A percentile compares a stretch with the other conserved stretches of the same genome.
These are phyloP conservation scores for Dimargaris cristalligena DNA, from an alignment of 192 early-diverging fungal species.

Conservation along the genomic window DNA sequence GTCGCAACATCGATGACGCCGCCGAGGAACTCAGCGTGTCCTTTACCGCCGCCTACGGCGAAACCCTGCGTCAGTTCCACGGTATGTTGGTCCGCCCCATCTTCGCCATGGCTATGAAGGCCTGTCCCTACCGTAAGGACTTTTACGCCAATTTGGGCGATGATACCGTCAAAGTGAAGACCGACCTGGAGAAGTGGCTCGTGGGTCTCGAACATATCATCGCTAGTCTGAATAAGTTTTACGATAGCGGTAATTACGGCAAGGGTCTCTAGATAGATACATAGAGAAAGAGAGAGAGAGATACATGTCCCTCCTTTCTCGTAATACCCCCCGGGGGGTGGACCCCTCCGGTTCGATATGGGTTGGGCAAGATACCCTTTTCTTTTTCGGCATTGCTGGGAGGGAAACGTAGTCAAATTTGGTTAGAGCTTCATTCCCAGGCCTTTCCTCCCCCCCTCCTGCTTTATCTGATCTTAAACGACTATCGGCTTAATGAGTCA, in stretches of 20 bases:
- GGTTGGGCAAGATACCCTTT: too few species aligned
- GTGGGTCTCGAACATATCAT: conserved; percentile 56
- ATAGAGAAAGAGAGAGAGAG: too few species aligned
- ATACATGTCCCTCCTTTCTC: too few species aligned
- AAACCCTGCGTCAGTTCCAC: conserved; percentile 53
- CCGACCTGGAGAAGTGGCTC: conserved; percentile 52
- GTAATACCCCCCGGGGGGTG: too few species aligned
- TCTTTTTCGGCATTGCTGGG: too few species aligned
- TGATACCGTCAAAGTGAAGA: conserved; percentile 34
- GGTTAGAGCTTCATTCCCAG: too few species aligned
- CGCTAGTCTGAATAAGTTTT: conserved; percentile 39
- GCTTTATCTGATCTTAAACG: too few species aligned
- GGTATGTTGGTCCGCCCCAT: conserved; percentile 45
- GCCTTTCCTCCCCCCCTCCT: too few species aligned
- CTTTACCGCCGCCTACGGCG: conserved; percentile 54
- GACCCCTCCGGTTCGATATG: too few species aligned
- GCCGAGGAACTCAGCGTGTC: conserved; percentile 47
- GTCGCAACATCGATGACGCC: conserved; percentile 33
- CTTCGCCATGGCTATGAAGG: conserved; percentile 66
- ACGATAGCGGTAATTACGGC: conserved; percentile 25
- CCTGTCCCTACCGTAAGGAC: conserved; percentile 73
- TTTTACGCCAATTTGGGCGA: conserved; percentile 76
- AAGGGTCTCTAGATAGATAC: conserved; percentile 27
- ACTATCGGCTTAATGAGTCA: too few species aligned
- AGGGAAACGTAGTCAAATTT: too few species aligned